A percentile compares a stretch with the other conserved stretches of the same genome.
phyloP scores from a whole-genome alignment of 192 early-diverging fungal genomes.

The Coemansia sp. region DNA sequence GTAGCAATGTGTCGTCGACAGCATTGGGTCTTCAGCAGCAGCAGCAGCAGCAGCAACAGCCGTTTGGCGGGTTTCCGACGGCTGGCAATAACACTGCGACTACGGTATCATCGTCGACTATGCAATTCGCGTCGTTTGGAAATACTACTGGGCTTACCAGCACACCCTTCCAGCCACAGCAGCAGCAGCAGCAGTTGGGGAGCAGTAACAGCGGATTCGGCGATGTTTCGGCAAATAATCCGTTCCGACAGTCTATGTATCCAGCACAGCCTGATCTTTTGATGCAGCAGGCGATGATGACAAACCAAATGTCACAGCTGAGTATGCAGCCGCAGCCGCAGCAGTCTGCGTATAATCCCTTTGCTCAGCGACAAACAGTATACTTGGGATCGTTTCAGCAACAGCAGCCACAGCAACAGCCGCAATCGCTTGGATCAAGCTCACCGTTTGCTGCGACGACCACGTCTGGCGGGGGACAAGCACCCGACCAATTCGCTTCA shows the following conservation, averaged over 20 bases:
- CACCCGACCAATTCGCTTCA: slow-evolving; percentile 5
- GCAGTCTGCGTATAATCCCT: slow-evolving; percentile 45
- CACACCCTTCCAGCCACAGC: slow-evolving; percentile 12
- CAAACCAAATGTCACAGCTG: slow-evolving; percentile 43
- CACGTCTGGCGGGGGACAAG: neutral
- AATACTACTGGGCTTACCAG: slow-evolving; percentile 6
- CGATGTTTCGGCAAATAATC: slow-evolving; percentile 47
- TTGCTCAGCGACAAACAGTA: slow-evolving; percentile 55
- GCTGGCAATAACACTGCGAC: slow-evolving; percentile 2
- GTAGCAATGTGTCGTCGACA: slow-evolving; percentile 11
- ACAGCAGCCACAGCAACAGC: slow-evolving; percentile 14
- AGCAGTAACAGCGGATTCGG: slow-evolving; percentile 7
- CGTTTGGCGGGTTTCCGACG: slow-evolving; percentile 30
- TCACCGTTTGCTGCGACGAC: slow-evolving; percentile 12
- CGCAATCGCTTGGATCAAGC: neutral
- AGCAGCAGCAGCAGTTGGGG: slow-evolving; percentile 4
- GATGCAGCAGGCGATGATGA: slow-evolving; percentile 29
- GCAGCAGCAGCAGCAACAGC: slow-evolving; percentile 23
- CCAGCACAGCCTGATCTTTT: slow-evolving; percentile 20
- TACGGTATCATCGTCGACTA: neutral
- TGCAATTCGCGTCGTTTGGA: slow-evolving; percentile 12
- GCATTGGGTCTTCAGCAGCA: slow-evolving; percentile 16
- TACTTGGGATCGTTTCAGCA: slow-evolving; percentile 29
- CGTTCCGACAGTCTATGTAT: slow-evolving; percentile 55
- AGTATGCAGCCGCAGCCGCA: slow-evolving; percentile 29